These are phyloP conservation scores for Orobanche coerulescens DNA, from an alignment of 257 asterid species.

Conservation along the genomic window DNA sequence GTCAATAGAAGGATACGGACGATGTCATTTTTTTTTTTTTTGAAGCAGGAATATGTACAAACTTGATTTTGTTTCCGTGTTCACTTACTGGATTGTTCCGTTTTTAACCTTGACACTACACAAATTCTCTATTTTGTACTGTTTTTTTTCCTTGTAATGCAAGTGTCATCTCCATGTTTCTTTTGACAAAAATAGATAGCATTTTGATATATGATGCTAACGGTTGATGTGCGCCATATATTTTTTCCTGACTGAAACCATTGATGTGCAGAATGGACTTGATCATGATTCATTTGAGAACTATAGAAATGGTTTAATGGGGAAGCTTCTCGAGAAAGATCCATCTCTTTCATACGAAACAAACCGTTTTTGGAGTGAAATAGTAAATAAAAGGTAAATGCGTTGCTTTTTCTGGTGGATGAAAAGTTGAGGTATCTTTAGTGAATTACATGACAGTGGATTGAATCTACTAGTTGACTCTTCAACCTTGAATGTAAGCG, in stretches of 20 bases:
- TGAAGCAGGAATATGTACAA: background rate
- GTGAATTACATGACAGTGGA: background rate
- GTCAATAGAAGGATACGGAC: background rate
- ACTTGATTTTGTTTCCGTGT: background rate
- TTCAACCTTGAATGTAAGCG: conserved; percentile 7
- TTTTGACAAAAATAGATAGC: background rate
- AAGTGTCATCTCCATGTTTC: conserved; percentile 5
- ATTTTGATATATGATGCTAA: background rate
- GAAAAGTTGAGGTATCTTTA: background rate
- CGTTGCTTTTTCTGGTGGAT: conserved; percentile 3
- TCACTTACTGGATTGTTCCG: background rate
- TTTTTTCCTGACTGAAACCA: conserved; percentile 19
- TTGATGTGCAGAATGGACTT: conserved; percentile 51
- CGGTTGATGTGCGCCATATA: background rate
- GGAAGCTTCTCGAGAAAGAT: conserved; percentile 94
- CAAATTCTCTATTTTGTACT: background rate
- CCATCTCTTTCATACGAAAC: conserved; percentile 84
- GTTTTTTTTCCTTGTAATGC: background rate
- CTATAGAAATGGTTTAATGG: conserved; percentile 65
- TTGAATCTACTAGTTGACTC: conserved; percentile 4
- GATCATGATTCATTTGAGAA: conserved; percentile 70
- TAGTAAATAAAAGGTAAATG: conserved; percentile 79
- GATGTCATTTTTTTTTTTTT: too few relatives aligned
- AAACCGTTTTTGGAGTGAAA: conserved; percentile 83
- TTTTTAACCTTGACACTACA: background rate